phyloP scores from a whole-genome alignment of 2,329 filamentous ascomycete species.

The Teratosphaeria viscida region DNA sequence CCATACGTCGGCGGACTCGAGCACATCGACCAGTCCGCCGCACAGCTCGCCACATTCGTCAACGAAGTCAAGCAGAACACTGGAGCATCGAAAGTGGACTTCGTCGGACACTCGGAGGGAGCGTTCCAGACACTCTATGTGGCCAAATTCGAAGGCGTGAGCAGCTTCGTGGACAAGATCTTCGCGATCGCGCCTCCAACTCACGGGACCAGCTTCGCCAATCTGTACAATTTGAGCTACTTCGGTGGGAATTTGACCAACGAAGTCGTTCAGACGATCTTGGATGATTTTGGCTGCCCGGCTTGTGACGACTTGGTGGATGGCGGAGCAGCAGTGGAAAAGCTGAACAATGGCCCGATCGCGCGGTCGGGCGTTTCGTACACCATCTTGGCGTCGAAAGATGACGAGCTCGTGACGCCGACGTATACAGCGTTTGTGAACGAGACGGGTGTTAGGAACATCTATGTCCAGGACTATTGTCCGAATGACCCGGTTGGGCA shows the following conservation, averaged over 20 bases:
- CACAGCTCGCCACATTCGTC: slow-evolving; percentile 12
- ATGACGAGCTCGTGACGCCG: slow-evolving; percentile 17
- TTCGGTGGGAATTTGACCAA: slow-evolving; percentile 11
- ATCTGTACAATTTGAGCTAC: slow-evolving; percentile 11
- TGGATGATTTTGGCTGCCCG: slow-evolving; percentile 10
- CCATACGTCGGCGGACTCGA: slow-evolving; percentile 14
- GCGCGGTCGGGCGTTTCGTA: slow-evolving; percentile 11
- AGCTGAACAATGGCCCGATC: slow-evolving; percentile 11
- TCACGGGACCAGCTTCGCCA: slow-evolving; percentile 13
- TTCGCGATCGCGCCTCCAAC: slow-evolving; percentile 16
- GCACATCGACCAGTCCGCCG: slow-evolving; percentile 10
- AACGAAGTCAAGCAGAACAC: slow-evolving; percentile 9
- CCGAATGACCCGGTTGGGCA: slow-evolving; percentile 13
- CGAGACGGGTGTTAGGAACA: slow-evolving; percentile 13
- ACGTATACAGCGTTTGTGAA: slow-evolving; percentile 12
- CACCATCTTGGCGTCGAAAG: slow-evolving; percentile 11
- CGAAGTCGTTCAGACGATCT: slow-evolving; percentile 3
- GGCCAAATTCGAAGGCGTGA: slow-evolving; percentile 11
- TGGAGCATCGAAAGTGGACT: slow-evolving; percentile 11
- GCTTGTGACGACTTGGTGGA: slow-evolving; percentile 13
- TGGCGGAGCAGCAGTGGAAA: slow-evolving; percentile 7
- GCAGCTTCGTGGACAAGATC: slow-evolving; percentile 9
- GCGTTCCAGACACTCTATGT: slow-evolving; percentile 16
- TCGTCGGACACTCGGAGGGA: slow-evolving; percentile 16
- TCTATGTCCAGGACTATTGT: slow-evolving; percentile 16